Percentiles rank a stretch among this genome's conserved stretches.
These are phyloP conservation scores for Gossypium herbaceum DNA, from an alignment of 345 rosid genomes.

Conservation along the genomic window DNA sequence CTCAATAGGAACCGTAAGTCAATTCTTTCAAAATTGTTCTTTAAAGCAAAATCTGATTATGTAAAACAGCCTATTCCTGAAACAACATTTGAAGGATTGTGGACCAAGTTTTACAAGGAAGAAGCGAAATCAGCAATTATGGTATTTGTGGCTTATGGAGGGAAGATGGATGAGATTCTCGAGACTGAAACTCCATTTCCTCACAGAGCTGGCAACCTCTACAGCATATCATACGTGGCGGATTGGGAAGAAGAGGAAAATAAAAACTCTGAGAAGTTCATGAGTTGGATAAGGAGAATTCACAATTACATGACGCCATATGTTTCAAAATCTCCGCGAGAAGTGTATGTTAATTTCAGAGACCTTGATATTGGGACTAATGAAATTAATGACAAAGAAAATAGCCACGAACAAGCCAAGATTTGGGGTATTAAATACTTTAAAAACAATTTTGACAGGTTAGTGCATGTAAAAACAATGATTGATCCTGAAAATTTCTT, in stretches of 20 bases:
- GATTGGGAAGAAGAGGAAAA: slow-evolving; percentile 33
- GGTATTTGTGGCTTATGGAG: slow-evolving; percentile 67
- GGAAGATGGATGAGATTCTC: slow-evolving; percentile 51
- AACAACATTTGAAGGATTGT: slow-evolving; percentile 40
- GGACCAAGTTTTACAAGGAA: slow-evolving; percentile 38
- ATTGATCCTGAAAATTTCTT: not conserved
- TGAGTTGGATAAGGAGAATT: slow-evolving; percentile 34
- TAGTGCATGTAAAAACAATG: not conserved
- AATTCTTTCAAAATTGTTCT: slow-evolving; percentile 11
- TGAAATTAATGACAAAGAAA: not conserved
- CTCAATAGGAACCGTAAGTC: not conserved
- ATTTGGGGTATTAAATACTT: not conserved
- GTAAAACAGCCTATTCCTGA: slow-evolving; percentile 29
- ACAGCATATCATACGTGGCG: slow-evolving; percentile 38
- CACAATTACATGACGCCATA: slow-evolving; percentile 46
- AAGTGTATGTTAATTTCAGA: not conserved
- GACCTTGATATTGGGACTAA: not conserved
- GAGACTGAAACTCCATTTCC: slow-evolving; percentile 51
- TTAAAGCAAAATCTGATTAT: slow-evolving; percentile 62
- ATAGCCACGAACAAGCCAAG: not conserved
- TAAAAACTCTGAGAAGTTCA: not conserved
- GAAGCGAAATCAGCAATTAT: slow-evolving; percentile 25
- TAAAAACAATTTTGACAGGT: not conserved
- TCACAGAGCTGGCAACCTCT: slow-evolving; percentile 46
- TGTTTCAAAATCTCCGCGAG: slow-evolving; percentile 20